These are phyloP conservation scores for Russula earlei DNA, from an alignment of 768 basidiomycete species.

Conservation along the genomic window DNA sequence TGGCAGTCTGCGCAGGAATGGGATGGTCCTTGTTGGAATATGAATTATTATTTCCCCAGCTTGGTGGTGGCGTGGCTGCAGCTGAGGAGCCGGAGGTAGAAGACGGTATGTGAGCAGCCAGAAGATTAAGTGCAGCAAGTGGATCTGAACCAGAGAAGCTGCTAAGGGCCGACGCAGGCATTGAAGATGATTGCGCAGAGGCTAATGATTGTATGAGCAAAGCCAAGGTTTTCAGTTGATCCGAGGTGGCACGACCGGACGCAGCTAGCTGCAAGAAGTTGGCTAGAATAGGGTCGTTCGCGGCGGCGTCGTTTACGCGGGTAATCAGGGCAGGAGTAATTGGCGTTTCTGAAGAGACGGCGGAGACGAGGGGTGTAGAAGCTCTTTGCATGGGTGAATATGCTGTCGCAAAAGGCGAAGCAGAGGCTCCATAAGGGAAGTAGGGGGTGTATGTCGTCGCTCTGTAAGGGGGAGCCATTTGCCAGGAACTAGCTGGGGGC, in stretches of 20 bases:
- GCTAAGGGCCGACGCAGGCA: background rate
- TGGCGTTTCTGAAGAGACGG: slow-evolving; percentile 35
- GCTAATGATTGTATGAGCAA: slow-evolving; percentile 65
- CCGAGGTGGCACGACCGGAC: slow-evolving; percentile 47
- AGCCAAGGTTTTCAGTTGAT: slow-evolving; percentile 59
- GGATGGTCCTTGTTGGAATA: background rate
- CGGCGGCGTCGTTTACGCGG: slow-evolving; percentile 58
- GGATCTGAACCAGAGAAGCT: slow-evolving; percentile 1
- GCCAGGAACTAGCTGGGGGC: slow-evolving; percentile 21
- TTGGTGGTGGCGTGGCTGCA: background rate
- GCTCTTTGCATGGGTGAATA: slow-evolving; percentile 19
- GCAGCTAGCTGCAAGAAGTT: slow-evolving; percentile 58
- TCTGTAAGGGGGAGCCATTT: slow-evolving; percentile 5
- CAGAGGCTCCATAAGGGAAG: background rate
- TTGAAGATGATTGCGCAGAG: slow-evolving; percentile 19
- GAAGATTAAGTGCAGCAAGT: slow-evolving; percentile 5
- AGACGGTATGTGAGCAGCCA: background rate
- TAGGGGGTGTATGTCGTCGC: slow-evolving; percentile 10
- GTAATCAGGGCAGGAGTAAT: slow-evolving; percentile 50
- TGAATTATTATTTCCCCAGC: background rate
- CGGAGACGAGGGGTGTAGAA: slow-evolving; percentile 37
- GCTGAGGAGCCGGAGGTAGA: background rate
- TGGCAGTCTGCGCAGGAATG: background rate
- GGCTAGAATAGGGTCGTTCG: slow-evolving; percentile 57
- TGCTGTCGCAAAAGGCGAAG: background rate